Evolutionary conservation across 2,329 filamentous ascomycete genomes (phyloP), one percentile per base, ranked within the genome.

Genomic region (Xylaria sp.): DNA sequence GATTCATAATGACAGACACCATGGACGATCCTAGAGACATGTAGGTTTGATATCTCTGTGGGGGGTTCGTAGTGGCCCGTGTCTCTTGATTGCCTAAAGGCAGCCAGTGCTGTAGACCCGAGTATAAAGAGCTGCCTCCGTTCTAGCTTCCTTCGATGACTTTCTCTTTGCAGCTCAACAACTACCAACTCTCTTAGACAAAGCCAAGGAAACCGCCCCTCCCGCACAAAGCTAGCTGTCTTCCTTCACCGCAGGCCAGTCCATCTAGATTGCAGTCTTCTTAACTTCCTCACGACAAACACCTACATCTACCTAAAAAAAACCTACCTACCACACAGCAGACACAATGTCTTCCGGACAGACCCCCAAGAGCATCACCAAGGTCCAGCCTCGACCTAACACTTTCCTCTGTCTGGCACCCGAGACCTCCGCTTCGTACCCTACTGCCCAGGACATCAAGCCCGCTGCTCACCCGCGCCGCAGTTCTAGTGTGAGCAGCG

Each of bases 341-440:
- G 53, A 61, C 73, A 77, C 69, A 60, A 78, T 78, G 76, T 75
- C 75, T 74, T 57, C 65, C 54, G 54, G 64, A 61, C 72, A 75
- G 68, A 68, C 50, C 61, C 54, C 61, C 63, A 67, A 75, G 62
- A 71, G 64, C 21, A 63, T 77, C 69, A 73, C 69, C 74, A 68
- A 69, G 59, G 59, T 72, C 44, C 68, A 72, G 50, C 68, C 63
- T 66, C 78, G 77, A 66, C 81, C 80, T 32, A 76, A 75, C 48
- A 78, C 75, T 72, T 90, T 90, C 81, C 84, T 90, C 70, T 83
- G 84, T 35, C 83, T 90, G 59, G 87, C 86, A n/a, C 88, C 88
- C 48, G 83, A 83, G 74, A 88, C 84, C 35, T 90, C 87, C 18
- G 78, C 82, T 66, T 87, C 85, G 27, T 88, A 87, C 79, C 87